Base-by-base conservation (phyloP, 2,329 filamentous ascomycete genomes). In the Cladorrhinum sp. region DNA sequence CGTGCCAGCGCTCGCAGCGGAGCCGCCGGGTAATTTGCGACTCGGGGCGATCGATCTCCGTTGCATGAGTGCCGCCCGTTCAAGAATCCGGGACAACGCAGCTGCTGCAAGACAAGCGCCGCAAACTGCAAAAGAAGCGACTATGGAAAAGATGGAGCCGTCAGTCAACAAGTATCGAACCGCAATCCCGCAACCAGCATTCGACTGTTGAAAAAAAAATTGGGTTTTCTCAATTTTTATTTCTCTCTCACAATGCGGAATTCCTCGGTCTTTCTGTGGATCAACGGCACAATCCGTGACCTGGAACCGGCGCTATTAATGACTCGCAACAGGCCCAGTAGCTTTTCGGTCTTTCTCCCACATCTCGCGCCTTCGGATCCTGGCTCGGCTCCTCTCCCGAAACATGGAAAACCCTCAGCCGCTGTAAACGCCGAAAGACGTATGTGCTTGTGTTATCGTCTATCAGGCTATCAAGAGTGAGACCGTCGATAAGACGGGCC, bases 1-100 rank as follows among this genome's bases (percentile, higher is more conserved):
- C 26, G 26, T 28, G 26, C 26, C 26, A 28, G 26, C 24, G 24
- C 46, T 57, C 20, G 59, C 58, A 60, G 65, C 49, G 59, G 66
- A 68, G 62, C 67, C 62, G 65, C 64, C 66, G 67, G 67, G 48
- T 67, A 67, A 69, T 64, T 57, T 66, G 64, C 64, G 59, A 57
- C 46, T 59, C 51, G 58, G 61, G 59, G 60, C 63, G 64, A 67
- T 66, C 65, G 61, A 65, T 64, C 64, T 65, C 59, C 57, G 64
- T 49, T 60, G 64, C 62, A 62, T 55, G 64, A 26, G 50, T 57
- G 57, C 59, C 55, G 58, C 57, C 62, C 60, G 55, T 46, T 54
- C 57, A 58, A 50, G 7, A 30, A 14, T 49, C 50, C 46, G 50
- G 36, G 55, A 51, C 39, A 9, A 55, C 24, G 33, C 33, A 54